Conservation (phyloP, 2,329 filamentous ascomycete genomes). For the Chaetomium sp. region DNA sequence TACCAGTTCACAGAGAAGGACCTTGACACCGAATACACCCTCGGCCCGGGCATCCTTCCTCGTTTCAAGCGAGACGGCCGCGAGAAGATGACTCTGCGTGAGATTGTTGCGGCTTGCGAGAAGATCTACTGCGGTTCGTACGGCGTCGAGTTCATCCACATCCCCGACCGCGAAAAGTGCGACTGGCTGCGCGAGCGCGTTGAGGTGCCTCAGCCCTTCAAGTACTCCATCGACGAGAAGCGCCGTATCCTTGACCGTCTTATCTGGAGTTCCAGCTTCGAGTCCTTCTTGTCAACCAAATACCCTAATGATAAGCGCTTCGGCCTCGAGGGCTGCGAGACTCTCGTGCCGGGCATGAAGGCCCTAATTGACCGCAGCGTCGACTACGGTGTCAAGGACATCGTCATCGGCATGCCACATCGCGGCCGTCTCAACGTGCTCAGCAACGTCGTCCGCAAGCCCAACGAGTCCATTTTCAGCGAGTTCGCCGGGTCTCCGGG, state of each 20-base stretch:
- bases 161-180: constrained; percentile 93
- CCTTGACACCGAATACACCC: constrained; percentile 81
- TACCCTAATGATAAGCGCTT: constrained; percentile 99
- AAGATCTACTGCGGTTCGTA: constrained; percentile 96
- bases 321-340: constrained; percentile 94
- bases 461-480: constrained; percentile 99
- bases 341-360: constrained; percentile 98
- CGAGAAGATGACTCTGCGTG: constrained; percentile 93
- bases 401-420: constrained; percentile 99
- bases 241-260: constrained; percentile 92
- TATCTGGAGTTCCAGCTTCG: constrained; percentile 98
- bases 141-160: constrained; percentile 97
- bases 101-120: constrained; percentile 91
- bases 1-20: constrained; percentile 95
- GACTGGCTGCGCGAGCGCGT: constrained; percentile 96
- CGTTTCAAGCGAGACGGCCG: constrained; percentile 83
- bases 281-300: constrained; percentile 90
- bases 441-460: constrained; percentile 97
- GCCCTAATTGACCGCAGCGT: constrained; percentile 96
- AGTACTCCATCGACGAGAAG: constrained; percentile 98
- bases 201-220: constrained; percentile 90
- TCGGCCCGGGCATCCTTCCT: constrained; percentile 91
- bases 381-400: constrained; percentile 97
- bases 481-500: constrained; percentile 88
- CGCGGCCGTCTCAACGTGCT: constrained; percentile 96